phyloP scores from a whole-genome alignment of 257 asterid genomes.

The Solanum virginianum region DNA sequence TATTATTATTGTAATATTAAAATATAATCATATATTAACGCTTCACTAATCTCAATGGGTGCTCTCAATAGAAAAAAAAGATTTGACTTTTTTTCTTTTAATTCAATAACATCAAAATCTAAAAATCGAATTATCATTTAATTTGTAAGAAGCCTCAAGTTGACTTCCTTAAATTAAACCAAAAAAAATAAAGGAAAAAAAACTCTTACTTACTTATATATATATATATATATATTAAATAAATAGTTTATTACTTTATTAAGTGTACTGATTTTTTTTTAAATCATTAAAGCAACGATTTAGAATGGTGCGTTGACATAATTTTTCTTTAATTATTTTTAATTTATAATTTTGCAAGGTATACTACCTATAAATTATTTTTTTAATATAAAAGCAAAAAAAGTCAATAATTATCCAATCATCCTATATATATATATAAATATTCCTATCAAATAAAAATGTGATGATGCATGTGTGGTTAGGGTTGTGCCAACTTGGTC shows the following conservation, averaged over 20 bases:
- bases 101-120: background rate
- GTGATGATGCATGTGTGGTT: slow-evolving; percentile 8
- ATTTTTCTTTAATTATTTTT: background rate
- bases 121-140: background rate
- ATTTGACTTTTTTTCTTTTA: background rate
- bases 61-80: background rate
- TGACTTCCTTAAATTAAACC: background rate
- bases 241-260: background rate
- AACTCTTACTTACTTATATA: background rate
- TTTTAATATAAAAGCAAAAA: background rate
- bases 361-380: background rate
- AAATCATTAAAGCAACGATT: background rate
- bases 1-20: background rate
- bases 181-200: background rate
- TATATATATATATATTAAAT: no score
- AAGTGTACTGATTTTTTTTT: background rate
- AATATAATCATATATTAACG: background rate
- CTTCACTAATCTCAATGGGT: background rate
- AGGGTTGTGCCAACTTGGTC: slow-evolving; percentile 21
- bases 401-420: background rate
- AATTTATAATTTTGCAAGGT: background rate
- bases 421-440: background rate
- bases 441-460: background rate
- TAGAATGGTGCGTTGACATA: background rate
- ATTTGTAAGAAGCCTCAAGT: background rate